These are phyloP conservation scores for Ogataea parapolymorpha DNA, from an alignment of 805 yeast species.

Conservation along the genomic window DNA sequence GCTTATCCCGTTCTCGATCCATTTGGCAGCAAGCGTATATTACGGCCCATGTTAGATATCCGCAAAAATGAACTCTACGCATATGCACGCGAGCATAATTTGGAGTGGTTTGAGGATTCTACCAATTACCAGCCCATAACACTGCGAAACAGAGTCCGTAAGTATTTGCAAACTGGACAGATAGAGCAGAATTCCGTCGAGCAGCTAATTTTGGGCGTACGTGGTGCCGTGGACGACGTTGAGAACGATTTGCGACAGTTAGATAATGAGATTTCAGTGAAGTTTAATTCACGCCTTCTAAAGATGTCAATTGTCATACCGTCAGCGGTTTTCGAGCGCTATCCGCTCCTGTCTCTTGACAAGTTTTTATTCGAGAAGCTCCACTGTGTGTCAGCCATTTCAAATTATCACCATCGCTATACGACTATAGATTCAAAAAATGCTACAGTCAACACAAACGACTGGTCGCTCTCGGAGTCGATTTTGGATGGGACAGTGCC, in stretches of 20 bases:
- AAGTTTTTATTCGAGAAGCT: constrained; percentile 26
- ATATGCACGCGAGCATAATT: constrained; percentile 38
- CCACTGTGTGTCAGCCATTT: constrained; percentile 21
- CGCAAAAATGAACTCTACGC: constrained; percentile 43
- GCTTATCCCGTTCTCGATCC: constrained; percentile 14
- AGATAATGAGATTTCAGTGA: background rate
- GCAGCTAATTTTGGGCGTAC: constrained; percentile 13
- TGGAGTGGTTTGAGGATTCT: constrained; percentile 69
- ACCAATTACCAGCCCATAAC: constrained; percentile 62
- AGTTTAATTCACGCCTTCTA: constrained; percentile 4
- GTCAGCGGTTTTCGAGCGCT: constrained; percentile 12
- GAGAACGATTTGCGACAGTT: constrained; percentile 20
- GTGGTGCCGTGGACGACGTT: constrained; percentile 14
- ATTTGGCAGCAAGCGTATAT: constrained; percentile 22
- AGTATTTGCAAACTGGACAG: constrained; percentile 16
- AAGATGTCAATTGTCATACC: constrained; percentile 20
- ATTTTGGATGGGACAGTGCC: background rate
- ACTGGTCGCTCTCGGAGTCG: constrained; percentile 11
- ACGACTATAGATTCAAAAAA: constrained; percentile 22
- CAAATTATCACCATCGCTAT: constrained; percentile 24
- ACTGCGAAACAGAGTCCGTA: constrained; percentile 53
- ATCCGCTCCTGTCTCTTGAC: constrained; percentile 24
- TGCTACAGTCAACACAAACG: constrained; percentile 1
- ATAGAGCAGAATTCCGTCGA: constrained; percentile 11
- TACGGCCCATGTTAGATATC: constrained; percentile 53